Evolutionary conservation across 176 grass and related monocot species (phyloP), one percentile per base, ranked within the genome.

Genomic region (Microstegium vimineum): DNA sequence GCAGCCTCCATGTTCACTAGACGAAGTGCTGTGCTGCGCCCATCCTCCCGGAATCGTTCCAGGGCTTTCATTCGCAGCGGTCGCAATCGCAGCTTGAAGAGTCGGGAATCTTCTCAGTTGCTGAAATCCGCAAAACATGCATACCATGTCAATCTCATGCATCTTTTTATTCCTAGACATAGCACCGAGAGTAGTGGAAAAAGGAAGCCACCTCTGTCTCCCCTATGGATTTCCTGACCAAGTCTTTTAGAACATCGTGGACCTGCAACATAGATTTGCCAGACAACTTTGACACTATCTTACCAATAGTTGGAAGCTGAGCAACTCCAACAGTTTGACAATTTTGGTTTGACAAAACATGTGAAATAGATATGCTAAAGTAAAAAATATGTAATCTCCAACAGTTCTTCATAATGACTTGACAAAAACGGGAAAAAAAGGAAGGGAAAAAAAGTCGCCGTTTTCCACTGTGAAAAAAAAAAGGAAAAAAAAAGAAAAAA

Each of bases 1-100:
- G 86, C 45, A 25, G 92, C 71, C 76, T 94, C 92, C 92, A 94
- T 94, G 69, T 94, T 89, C 14, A 94, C 92, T 1, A 94, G 84
- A 51, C 89, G 82, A 45, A 94, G 68, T 31, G 92, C 66, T 35
- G 92, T 94, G 81, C 69, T 83, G 10, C 77, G 82, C 30, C 92
- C 74, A 31, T 94, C 92, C 43, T 94, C 92, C n/a, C 87, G 74
- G 5, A 87, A 94, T 42, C 61, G 81, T 71, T 92, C 92, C 40
- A 94, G 63, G 15, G 89, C 81, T 61, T n/a, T 91, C 81, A 31
- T 89, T 87, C 9, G 76, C 73, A 4, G 92, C 84, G 4, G 89
- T 85, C 13, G 87, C 92, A 28, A 94, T 73, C 3, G 86, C 92
- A 15, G 87, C 34, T 94, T 90, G 89, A 47, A 94, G 85, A 22